These are phyloP conservation scores for Camelina hispida DNA, from an alignment of 345 rosid species.

Conservation along the genomic window DNA sequence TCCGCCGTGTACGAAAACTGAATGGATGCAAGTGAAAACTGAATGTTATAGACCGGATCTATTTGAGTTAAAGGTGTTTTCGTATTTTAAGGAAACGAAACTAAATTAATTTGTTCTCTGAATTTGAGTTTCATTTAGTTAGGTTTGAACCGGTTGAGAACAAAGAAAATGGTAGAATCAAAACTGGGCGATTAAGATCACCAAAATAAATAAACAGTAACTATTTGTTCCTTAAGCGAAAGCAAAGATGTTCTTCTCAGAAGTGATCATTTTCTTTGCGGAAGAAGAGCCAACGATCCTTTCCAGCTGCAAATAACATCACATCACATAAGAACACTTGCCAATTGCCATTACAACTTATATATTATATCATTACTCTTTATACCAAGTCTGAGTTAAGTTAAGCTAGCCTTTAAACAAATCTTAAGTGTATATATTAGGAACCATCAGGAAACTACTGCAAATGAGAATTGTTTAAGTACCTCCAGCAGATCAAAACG, in stretches of 20 bases:
- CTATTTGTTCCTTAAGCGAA: constrained; percentile 52
- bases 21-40: too few relatives aligned
- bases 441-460: constrained; percentile 1
- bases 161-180: background rate
- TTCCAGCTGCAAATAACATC: constrained; percentile 62
- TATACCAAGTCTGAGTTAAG: background rate
- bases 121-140: background rate
- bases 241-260: constrained; percentile 71
- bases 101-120: background rate
- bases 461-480: constrained; percentile 30
- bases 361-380: background rate
- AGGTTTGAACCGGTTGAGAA: background rate
- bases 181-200: constrained; percentile 22
- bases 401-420: background rate
- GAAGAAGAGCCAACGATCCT: constrained; percentile 72
- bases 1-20: too few relatives aligned
- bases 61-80: background rate
- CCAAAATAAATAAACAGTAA: constrained; percentile 15
- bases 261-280: constrained; percentile 68
- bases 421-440: background rate
- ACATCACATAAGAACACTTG: constrained; percentile 2
- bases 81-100: background rate
- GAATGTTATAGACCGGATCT: background rate
- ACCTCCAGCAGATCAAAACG: constrained; percentile 75
- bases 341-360: background rate